These are phyloP conservation scores for Solanum clarkiae DNA, from an alignment of 257 asterid genomes.

Conservation along the genomic window DNA sequence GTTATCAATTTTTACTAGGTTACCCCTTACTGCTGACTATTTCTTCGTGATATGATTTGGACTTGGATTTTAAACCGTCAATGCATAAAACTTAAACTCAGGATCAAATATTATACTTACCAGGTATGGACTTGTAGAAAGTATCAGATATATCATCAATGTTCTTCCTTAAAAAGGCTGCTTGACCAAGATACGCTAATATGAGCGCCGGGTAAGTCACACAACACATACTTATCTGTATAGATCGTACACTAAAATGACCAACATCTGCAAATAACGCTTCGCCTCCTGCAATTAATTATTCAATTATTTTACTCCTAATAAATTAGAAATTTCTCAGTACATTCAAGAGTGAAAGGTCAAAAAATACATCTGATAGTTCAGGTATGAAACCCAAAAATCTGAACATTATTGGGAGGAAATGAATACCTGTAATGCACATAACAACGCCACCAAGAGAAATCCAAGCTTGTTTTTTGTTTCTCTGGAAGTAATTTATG, in stretches of 20 bases:
- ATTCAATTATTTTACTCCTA: neutral
- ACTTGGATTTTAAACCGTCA: neutral
- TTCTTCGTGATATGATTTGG: neutral
- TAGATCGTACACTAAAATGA: slow-evolving; percentile 44
- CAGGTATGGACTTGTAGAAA: slow-evolving; percentile 46
- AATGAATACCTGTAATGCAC: slow-evolving; percentile 42
- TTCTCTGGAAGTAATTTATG: slow-evolving; percentile 40
- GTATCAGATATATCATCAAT: slow-evolving; percentile 7
- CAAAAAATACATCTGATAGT: neutral
- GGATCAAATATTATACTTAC: neutral
- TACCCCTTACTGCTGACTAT: too few relatives aligned
- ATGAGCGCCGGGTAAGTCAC: slow-evolving; percentile 35
- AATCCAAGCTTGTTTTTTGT: slow-evolving; percentile 53
- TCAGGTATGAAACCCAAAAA: too few relatives aligned
- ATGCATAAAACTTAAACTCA: neutral
- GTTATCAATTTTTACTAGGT: neutral
- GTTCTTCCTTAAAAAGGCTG: slow-evolving; percentile 35
- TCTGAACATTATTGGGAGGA: neutral
- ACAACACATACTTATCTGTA: slow-evolving; percentile 43
- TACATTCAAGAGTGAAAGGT: neutral
- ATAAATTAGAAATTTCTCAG: neutral
- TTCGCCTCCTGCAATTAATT: slow-evolving; percentile 34
- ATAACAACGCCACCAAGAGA: slow-evolving; percentile 67
- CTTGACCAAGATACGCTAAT: slow-evolving; percentile 46
- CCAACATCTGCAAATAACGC: slow-evolving; percentile 68